These are phyloP conservation scores for Malania oleifera DNA, from an alignment of 164 flowering plant species.

Conservation along the genomic window DNA sequence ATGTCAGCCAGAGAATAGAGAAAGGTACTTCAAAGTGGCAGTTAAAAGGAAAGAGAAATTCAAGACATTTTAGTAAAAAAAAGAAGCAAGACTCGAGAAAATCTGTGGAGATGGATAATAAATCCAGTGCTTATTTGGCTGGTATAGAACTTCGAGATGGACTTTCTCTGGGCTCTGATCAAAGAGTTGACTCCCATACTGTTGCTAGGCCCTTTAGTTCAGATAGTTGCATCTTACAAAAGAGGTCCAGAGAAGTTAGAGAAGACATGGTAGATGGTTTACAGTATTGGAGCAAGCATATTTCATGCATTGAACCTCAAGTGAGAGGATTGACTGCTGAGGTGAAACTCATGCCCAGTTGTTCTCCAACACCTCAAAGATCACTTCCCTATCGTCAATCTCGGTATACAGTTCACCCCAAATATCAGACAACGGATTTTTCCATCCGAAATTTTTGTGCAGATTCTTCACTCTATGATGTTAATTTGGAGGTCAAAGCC, in stretches of 20 bases:
- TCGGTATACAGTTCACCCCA: slow-evolving; percentile 37
- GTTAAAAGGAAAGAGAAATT: slow-evolving; percentile 68
- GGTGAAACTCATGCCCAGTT: slow-evolving; percentile 13
- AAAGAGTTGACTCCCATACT: slow-evolving; percentile 18
- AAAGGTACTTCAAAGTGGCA: slow-evolving; percentile 69
- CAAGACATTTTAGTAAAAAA: slow-evolving; percentile 34
- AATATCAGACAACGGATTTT: slow-evolving; percentile 31
- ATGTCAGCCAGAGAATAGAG: slow-evolving; percentile 29
- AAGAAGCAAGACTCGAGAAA: slow-evolving; percentile 27
- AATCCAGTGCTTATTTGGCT: slow-evolving; percentile 23
- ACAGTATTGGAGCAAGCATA: slow-evolving; percentile 21
- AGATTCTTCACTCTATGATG: slow-evolving; percentile 44
- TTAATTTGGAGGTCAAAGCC: slow-evolving; percentile 53
- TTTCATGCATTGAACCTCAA: slow-evolving; percentile 18
- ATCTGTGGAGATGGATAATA: slow-evolving; percentile 24
- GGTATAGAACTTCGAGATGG: slow-evolving; percentile 24
- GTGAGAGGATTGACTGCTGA: slow-evolving; percentile 15
- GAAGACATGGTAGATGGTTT: slow-evolving; percentile 26
- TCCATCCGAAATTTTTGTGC: slow-evolving; percentile 15
- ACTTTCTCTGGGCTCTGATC: slow-evolving; percentile 16
- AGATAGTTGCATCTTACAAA: slow-evolving; percentile 12
- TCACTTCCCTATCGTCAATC: slow-evolving; percentile 44
- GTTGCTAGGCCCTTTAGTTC: slow-evolving; percentile 13
- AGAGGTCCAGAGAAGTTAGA: slow-evolving; percentile 11
- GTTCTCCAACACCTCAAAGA: slow-evolving; percentile 26